These are phyloP conservation scores for Colletotrichum viniferum DNA, from an alignment of 2,329 filamentous ascomycete genomes.

Conservation along the genomic window DNA sequence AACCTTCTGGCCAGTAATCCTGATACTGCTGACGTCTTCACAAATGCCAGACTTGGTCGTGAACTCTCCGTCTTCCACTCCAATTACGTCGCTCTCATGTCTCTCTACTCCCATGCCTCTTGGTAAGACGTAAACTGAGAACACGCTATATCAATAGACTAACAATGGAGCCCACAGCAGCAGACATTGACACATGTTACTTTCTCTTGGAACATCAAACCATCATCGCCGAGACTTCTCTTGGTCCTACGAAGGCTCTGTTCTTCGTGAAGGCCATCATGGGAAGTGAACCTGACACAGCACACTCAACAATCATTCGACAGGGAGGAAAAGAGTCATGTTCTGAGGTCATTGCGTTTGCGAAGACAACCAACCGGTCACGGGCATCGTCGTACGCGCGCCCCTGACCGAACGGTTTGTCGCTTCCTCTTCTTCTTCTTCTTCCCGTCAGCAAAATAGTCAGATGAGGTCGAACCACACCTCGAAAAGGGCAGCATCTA, in stretches of 20 bases:
- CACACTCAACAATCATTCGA: background rate
- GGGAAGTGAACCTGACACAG: background rate
- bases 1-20: background rate
- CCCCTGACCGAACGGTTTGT: background rate
- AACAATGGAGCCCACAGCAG: background rate
- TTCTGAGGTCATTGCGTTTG: background rate
- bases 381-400: background rate
- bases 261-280: background rate
- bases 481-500: rapidly evolving
- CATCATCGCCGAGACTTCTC: rapidly evolving
- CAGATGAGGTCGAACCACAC: background rate
- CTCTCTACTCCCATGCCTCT: rapidly evolving
- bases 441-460: background rate
- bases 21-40: rapidly evolving
- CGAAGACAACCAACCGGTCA: background rate
- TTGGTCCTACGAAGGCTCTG: background rate
- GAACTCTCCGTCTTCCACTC: background rate
- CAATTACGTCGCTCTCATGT: background rate
- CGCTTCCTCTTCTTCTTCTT: background rate
- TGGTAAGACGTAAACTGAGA: background rate
- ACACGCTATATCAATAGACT: rapidly evolving
- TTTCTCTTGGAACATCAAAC: background rate
- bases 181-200: background rate
- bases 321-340: rapidly evolving
- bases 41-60: background rate